phyloP scores from a whole-genome alignment of 139 green algal genomes.

The Desmodesmus armatus region DNA sequence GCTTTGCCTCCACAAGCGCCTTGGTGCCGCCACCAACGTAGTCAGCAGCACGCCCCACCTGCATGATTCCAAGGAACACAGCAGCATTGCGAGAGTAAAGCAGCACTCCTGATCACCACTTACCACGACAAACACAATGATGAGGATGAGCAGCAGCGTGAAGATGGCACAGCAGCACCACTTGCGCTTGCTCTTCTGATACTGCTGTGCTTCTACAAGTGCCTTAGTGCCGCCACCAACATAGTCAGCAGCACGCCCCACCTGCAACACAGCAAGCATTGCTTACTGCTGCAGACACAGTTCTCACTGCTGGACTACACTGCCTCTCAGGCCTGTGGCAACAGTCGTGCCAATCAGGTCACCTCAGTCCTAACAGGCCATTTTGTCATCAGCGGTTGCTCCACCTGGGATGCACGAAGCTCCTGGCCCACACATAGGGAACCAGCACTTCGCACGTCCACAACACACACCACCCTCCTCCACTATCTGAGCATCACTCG shows the following conservation, averaged over 20 bases:
- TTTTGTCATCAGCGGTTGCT: too few species aligned
- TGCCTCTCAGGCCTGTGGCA: too few species aligned
- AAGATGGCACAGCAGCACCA: constrained; percentile 64
- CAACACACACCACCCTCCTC: too few species aligned
- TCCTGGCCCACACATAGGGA: too few species aligned
- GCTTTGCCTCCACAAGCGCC: constrained; percentile 86
- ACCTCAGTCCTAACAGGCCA: too few species aligned
- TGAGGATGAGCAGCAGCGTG: constrained; percentile 85
- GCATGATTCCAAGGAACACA: background rate
- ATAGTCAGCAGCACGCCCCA: constrained; percentile 85
- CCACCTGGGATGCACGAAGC: too few species aligned
- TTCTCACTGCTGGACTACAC: too few species aligned
- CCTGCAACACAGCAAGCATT: too few species aligned
- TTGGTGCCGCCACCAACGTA: constrained; percentile 88
- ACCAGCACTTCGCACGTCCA: too few species aligned
- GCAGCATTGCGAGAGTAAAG: background rate
- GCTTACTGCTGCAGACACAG: too few species aligned
- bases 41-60: constrained; percentile 85
- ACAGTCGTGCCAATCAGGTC: too few species aligned
- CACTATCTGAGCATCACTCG: too few species aligned
- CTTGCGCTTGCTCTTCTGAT: constrained; percentile 91
- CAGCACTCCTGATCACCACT: background rate
- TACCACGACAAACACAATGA: constrained; percentile 84
- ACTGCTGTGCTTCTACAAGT: constrained; percentile 86
- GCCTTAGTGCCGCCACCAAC: constrained; percentile 85